Evolutionary conservation across 164 flowering plant genomes (phyloP), one percentile per base, ranked within the genome.

Genomic region (Paratinospora sagittata): DNA sequence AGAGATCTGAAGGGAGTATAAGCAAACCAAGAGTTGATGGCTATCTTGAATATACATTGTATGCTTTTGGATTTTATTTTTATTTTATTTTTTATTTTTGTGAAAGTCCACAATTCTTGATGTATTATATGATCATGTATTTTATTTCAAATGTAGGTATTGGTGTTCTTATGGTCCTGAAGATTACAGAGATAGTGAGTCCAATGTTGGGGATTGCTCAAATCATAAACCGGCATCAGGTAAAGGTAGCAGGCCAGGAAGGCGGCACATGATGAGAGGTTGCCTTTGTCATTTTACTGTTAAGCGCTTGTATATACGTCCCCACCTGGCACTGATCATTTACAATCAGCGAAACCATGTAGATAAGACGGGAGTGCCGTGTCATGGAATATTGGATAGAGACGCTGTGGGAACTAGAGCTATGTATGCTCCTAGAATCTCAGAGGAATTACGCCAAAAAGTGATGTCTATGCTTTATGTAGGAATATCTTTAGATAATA

Each of bases 211-310:
- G 26, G 85, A 82, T 61, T 71, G 63, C 69, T 69, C 84, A 67
- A 80, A 69, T 43, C 52, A 17, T 34, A 84, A 83, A 73, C 87
- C 89, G 55, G 67, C 84, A 52, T 71, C 86, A 16, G 86, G 87
- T 65, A 86, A 84, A 71, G 86, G 89, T 27, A 86, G 85, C 78
- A 78, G 89, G 78, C 85, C 89, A 19, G 89, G 85, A 33, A 83
- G 89, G 71, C 82, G 85, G 19, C 89, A 83, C 76, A 82, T 82
- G 85, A 86, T 86, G 89, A 81, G 89, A 72, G 89, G 89, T 17
- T 86, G 89, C 76, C 80, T 81, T 64, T 86, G 89, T 70, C 89
- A 86, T 70, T 84, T 86, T 69, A 82, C 85, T n/a, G 83, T 86
- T 30, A 86, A 86, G 68, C 87, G 89, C 72, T 70, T 86, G 47